Evolutionary conservation across 768 basidiomycete genomes (phyloP).

Genomic region (Termitomyces sp.): DNA sequence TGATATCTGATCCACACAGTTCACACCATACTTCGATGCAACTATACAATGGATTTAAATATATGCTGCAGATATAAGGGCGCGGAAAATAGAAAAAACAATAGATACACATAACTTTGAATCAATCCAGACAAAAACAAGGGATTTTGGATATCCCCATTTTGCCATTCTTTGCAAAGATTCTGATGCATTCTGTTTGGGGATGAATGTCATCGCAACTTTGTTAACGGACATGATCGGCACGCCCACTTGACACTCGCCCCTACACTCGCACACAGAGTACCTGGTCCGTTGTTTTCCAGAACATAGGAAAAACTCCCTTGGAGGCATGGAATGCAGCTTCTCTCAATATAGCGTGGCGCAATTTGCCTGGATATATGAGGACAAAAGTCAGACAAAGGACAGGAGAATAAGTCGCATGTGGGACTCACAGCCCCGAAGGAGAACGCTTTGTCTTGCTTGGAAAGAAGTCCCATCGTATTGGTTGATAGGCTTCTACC

Average conservation of each 20-base stretch:
- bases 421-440: not conserved
- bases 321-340: not conserved
- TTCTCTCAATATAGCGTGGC: not conserved
- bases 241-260: not conserved
- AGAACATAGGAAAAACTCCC: not conserved
- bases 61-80: too few relatives aligned
- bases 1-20: not conserved
- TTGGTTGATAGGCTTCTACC: not conserved
- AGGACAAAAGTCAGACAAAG: not conserved
- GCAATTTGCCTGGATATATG: not conserved
- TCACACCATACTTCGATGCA: not conserved
- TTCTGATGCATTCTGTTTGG: not conserved
- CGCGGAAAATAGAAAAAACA: not conserved
- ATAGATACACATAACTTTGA: not conserved
- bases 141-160: not conserved
- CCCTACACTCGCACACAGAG: not conserved
- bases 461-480: not conserved
- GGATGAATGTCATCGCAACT: not conserved
- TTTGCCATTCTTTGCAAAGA: constrained; percentile 3
- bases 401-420: not conserved
- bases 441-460: not conserved
- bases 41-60: not conserved
- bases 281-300: not conserved
- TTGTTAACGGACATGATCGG: constrained; percentile 5
- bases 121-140: not conserved